Percentiles rank a stretch among this genome's conserved stretches.
phyloP scores from a whole-genome alignment of 768 basidiomycete species.

The Rhizopogon sp. region DNA sequence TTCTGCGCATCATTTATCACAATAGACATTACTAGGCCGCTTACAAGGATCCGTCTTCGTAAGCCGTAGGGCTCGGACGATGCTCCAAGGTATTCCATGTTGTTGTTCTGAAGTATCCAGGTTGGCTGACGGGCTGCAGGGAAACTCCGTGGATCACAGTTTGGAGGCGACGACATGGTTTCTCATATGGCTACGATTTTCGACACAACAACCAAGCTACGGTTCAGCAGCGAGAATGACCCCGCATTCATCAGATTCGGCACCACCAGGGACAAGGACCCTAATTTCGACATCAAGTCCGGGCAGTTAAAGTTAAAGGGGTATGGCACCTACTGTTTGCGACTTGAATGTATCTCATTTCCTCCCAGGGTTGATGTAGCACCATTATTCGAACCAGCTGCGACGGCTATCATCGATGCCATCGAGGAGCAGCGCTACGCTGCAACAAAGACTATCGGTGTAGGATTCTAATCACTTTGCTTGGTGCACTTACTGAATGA shows the following conservation, averaged over 20 bases:
- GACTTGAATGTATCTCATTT: not conserved
- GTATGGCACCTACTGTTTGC: conserved; percentile 10
- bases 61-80: conserved; percentile 35
- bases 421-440: conserved; percentile 18
- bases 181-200: conserved; percentile 37
- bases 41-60: conserved; percentile 50
- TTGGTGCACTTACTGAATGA: conserved; percentile 5
- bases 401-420: conserved; percentile 14
- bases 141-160: conserved; percentile 36
- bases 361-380: conserved; percentile 22
- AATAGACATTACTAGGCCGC: conserved; percentile 32
- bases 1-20: not conserved
- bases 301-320: conserved; percentile 42
- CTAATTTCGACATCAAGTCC: conserved; percentile 33
- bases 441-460: conserved; percentile 18
- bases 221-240: conserved; percentile 34
- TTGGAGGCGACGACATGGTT: conserved; percentile 33
- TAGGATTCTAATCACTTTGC: conserved; percentile 6
- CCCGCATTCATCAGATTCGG: conserved; percentile 47
- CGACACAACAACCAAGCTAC: conserved; percentile 42
- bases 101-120: not conserved
- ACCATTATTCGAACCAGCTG: conserved; percentile 24
- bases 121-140: conserved; percentile 21
- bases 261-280: conserved; percentile 36
- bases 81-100: conserved; percentile 31